These are phyloP conservation scores for Arthrinium phaeospermum DNA, from an alignment of 2,329 filamentous ascomycete species.

Conservation along the genomic window DNA sequence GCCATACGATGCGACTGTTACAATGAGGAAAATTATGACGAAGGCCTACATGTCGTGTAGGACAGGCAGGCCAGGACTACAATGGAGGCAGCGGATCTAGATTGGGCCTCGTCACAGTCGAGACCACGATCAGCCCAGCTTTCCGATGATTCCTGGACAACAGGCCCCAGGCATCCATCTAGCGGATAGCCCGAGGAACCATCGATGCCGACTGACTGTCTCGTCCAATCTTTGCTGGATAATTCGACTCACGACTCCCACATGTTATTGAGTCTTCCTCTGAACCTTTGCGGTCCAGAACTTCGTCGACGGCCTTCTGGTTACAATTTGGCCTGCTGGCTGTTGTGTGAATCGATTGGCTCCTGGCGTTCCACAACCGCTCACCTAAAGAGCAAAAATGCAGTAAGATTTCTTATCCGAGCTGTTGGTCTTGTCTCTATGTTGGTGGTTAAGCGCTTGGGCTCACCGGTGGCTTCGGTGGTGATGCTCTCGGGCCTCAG, in stretches of 20 bases:
- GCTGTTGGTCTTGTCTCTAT: not conserved
- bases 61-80: not conserved
- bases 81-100: not conserved
- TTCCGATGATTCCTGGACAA: not conserved
- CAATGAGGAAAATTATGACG: constrained; percentile 12
- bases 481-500: not conserved
- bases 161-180: not conserved
- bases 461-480: not conserved
- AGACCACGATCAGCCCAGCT: not conserved
- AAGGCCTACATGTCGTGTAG: constrained; percentile 1
- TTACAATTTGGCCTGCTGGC: not conserved
- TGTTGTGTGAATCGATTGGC: not conserved
- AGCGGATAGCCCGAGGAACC: not conserved
- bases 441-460: not conserved
- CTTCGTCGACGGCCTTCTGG: not conserved
- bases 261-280: too few species aligned
- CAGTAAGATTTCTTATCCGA: not conserved
- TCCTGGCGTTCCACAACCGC: not conserved
- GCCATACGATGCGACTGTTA: not conserved
- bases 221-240: not conserved
- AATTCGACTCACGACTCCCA: not conserved
- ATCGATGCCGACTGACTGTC: not conserved
- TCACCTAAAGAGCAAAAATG: not conserved
- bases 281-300: not conserved
- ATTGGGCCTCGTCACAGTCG: not conserved